phyloP scores from a whole-genome alignment of 2,329 filamentous ascomycete genomes.

The Sporothrix phasma region DNA sequence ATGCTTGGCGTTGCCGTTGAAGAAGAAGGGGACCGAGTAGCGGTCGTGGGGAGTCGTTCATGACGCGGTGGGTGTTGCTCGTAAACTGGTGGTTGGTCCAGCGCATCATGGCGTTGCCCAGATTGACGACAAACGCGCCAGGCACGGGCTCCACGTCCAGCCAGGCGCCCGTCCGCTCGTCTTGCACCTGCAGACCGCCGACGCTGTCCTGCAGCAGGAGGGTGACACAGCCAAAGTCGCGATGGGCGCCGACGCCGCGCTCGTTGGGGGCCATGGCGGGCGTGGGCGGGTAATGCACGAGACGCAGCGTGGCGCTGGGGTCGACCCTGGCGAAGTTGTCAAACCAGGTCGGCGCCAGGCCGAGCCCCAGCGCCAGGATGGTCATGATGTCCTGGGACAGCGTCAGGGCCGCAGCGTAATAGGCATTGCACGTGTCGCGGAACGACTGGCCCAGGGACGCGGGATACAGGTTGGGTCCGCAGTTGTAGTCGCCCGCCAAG shows the following conservation, averaged over 20 bases:
- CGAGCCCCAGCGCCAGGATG: slow-evolving; percentile 32
- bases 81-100: slow-evolving; percentile 46
- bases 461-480: slow-evolving; percentile 4
- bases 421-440: slow-evolving; percentile 32
- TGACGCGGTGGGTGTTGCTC: slow-evolving; percentile 38
- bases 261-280: slow-evolving; percentile 16
- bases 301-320: slow-evolving; percentile 33
- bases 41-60: slow-evolving; percentile 3
- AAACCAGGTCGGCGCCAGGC: slow-evolving; percentile 32
- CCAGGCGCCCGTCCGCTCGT: slow-evolving; percentile 25
- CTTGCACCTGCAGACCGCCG: slow-evolving; percentile 34
- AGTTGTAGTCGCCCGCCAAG: slow-evolving; percentile 1
- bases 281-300: slow-evolving; percentile 40
- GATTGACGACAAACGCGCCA: slow-evolving; percentile 41
- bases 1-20: background rate
- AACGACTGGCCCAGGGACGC: slow-evolving; percentile 21
- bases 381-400: slow-evolving; percentile 28
- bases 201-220: slow-evolving; percentile 41
- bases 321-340: slow-evolving; percentile 32
- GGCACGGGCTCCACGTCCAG: slow-evolving; percentile 36
- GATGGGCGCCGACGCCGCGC: slow-evolving; percentile 36
- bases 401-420: slow-evolving; percentile 31
- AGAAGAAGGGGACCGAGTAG: slow-evolving; percentile 8
- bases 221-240: slow-evolving; percentile 45
- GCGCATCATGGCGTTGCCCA: slow-evolving; percentile 38